phyloP scores from a whole-genome alignment of 2,329 filamentous ascomycete genomes.

The Exophiala sideris region DNA sequence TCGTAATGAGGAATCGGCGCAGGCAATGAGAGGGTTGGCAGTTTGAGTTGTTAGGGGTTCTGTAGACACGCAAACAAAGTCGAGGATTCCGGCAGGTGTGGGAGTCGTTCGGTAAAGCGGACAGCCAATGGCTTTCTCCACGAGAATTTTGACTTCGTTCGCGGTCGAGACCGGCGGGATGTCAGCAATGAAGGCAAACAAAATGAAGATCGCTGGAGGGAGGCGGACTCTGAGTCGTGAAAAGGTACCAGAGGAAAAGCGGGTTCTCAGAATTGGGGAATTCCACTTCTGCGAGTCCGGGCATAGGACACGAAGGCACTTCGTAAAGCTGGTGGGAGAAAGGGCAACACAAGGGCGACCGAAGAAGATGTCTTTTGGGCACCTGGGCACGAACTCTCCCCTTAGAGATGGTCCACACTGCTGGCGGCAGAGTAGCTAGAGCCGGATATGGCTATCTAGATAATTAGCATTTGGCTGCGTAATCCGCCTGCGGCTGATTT shows the following conservation, averaged over 20 bases:
- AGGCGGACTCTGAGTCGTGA: background rate
- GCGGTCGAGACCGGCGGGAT: background rate
- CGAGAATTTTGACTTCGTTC: background rate
- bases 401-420: too few species aligned
- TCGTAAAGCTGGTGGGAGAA: too few species aligned
- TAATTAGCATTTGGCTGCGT: background rate
- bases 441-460: too few species aligned
- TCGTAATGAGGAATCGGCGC: background rate
- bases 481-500: background rate
- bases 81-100: background rate
- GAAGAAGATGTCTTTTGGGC: too few species aligned
- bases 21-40: background rate
- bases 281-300: too few species aligned
- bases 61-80: too few species aligned
- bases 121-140: background rate
- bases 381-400: too few species aligned
- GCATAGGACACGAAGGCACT: too few species aligned
- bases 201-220: too few species aligned
- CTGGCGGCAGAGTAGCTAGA: too few species aligned
- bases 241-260: background rate
- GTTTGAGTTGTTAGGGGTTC: background rate
- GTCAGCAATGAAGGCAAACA: background rate
- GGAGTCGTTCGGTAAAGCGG: background rate
- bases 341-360: too few species aligned
- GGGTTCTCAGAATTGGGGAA: too few species aligned